phyloP scores from a whole-genome alignment of 1,284 basidiomycete genomes.

The Pholiota adiposa region DNA sequence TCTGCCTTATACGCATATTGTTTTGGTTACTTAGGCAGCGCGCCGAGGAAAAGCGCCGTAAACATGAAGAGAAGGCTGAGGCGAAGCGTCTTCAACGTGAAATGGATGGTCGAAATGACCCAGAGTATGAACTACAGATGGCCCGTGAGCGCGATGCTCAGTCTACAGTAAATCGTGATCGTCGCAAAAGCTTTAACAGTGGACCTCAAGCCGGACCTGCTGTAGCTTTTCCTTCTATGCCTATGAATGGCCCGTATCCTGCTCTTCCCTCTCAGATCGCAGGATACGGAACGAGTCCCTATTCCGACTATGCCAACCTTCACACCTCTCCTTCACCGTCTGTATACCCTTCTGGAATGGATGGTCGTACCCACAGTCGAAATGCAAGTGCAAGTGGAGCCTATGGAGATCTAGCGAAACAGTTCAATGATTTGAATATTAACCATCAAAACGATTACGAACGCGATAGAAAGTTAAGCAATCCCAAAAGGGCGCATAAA shows the following conservation, averaged over 20 bases:
- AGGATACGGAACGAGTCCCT: conserved; percentile 27
- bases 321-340: conserved; percentile 14
- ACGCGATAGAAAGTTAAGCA: conserved; percentile 36
- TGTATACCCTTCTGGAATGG: conserved; percentile 21
- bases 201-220: conserved; percentile 25
- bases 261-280: conserved; percentile 12
- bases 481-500: conserved; percentile 33
- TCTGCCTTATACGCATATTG: neutral
- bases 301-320: conserved; percentile 17
- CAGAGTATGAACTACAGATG: conserved; percentile 55
- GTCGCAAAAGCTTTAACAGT: conserved; percentile 48
- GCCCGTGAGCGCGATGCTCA: conserved; percentile 58
- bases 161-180: conserved; percentile 34
- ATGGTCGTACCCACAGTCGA: conserved; percentile 17
- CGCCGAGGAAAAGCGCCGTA: conserved; percentile 59
- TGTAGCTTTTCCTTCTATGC: conserved; percentile 34
- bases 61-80: conserved; percentile 56
- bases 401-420: conserved; percentile 39
- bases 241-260: conserved; percentile 18
- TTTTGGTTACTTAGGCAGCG: conserved; percentile 46
- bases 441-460: conserved; percentile 37
- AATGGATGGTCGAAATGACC: conserved; percentile 41
- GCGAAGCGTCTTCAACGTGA: conserved; percentile 52
- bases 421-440: conserved; percentile 43
- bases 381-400: conserved; percentile 20